A percentile compares a stretch with the other conserved stretches of the same genome.
phyloP scores from a whole-genome alignment of 768 basidiomycete species.

The Grammothele lineata region DNA sequence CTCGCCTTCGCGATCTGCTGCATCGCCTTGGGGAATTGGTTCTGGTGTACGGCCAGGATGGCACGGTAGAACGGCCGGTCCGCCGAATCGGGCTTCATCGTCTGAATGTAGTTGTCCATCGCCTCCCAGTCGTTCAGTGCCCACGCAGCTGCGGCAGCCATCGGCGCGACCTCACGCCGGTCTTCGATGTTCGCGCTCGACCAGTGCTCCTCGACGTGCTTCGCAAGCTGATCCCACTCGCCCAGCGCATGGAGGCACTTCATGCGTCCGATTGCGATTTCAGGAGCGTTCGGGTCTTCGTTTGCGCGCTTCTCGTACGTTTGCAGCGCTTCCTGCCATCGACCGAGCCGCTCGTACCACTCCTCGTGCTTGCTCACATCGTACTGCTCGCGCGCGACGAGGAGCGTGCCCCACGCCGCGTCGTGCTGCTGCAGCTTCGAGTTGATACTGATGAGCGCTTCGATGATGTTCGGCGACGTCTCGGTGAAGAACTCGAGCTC shows the following conservation, averaged over 20 bases:
- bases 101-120: conserved; percentile 95
- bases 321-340: conserved; percentile 90
- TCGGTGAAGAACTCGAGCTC: conserved; percentile 96
- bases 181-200: conserved; percentile 75
- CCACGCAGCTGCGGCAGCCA: conserved; percentile 98
- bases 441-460: conserved; percentile 93
- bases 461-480: conserved; percentile 85
- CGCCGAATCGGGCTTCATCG: conserved; percentile 89
- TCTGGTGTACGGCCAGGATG: conserved; percentile 93
- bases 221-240: conserved; percentile 91
- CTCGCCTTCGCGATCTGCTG: conserved; percentile 89
- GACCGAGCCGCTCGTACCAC: conserved; percentile 95
- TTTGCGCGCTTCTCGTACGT: conserved; percentile 80
- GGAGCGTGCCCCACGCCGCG: conserved; percentile 94
- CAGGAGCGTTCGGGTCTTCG: conserved; percentile 70
- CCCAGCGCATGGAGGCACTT: conserved; percentile 96
- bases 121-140: conserved; percentile 94
- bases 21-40: conserved; percentile 89
- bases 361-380: conserved; percentile 92
- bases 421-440: conserved; percentile 96
- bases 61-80: conserved; percentile 96
- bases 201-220: conserved; percentile 88
- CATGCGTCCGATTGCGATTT: conserved; percentile 85
- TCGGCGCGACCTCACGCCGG: conserved; percentile 87
- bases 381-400: conserved; percentile 85